Conservation (phyloP, 2,329 filamentous ascomycete species). For the Microsporum audouinii region DNA sequence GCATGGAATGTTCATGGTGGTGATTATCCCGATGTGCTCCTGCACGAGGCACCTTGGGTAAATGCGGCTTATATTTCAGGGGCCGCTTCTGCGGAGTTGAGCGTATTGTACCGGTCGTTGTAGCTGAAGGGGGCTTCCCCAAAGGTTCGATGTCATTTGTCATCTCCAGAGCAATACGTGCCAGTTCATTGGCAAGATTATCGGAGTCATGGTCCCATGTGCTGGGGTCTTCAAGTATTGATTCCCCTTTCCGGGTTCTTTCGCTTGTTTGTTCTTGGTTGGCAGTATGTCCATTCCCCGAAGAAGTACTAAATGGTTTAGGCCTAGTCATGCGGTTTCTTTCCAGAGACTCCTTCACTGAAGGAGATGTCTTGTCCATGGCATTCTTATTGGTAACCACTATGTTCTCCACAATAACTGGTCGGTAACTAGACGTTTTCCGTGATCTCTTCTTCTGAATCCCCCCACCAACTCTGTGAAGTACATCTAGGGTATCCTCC, state of each 20-base stretch:
- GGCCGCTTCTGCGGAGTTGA: constrained; percentile 16
- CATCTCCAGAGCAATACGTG: constrained; percentile 33
- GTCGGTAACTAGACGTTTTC: constrained; percentile 19
- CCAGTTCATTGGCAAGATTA: constrained; percentile 32
- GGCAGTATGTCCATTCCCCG: constrained; percentile 30
- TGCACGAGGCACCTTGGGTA: constrained; percentile 16
- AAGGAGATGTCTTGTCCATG: not conserved
- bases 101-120: constrained; percentile 7
- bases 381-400: constrained; percentile 18
- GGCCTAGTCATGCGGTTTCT: not conserved
- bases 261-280: constrained; percentile 24
- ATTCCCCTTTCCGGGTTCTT: constrained; percentile 22
- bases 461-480: constrained; percentile 23
- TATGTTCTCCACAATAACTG: constrained; percentile 31
- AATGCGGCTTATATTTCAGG: constrained; percentile 29
- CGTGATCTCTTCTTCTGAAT: constrained; percentile 27
- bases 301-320: constrained; percentile 4
- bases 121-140: not conserved
- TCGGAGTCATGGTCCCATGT: constrained; percentile 35
- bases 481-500: constrained; percentile 4
- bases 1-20: not conserved
- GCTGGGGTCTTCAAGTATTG: constrained; percentile 26
- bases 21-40: not conserved
- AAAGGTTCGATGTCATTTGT: constrained; percentile 20
- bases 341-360: not conserved